These are phyloP conservation scores for Neoscytalidium dimidiatum DNA, from an alignment of 2,329 filamentous ascomycete species.

Conservation along the genomic window DNA sequence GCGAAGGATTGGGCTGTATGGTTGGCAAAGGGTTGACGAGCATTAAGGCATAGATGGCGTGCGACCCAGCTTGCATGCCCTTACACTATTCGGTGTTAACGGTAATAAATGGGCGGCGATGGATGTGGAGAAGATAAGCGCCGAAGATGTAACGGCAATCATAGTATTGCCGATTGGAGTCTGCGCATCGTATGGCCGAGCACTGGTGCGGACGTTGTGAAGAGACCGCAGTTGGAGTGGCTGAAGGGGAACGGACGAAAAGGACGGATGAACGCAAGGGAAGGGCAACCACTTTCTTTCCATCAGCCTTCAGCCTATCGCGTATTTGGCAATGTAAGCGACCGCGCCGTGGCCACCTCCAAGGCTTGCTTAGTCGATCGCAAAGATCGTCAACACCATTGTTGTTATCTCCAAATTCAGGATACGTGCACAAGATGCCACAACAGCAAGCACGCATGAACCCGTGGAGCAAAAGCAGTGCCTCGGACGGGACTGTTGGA, in stretches of 20 bases:
- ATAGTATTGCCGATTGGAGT: not conserved
- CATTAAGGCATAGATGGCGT: slow-evolving; percentile 13
- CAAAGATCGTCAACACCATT: not conserved
- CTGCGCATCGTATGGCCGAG: not conserved
- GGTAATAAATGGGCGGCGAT: not conserved
- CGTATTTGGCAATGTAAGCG: slow-evolving; percentile 5
- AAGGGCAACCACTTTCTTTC: not conserved
- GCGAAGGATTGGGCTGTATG: not conserved
- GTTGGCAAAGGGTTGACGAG: not conserved
- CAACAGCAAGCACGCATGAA: too few species aligned
- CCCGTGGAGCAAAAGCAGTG: too few species aligned
- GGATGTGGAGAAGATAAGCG: not conserved
- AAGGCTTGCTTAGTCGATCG: too few species aligned
- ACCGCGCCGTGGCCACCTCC: too few species aligned
- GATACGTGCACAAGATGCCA: not conserved
- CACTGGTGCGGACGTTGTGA: not conserved
- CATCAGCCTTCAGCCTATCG: not conserved
- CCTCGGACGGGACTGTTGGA: too few species aligned
- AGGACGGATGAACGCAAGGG: too few species aligned
- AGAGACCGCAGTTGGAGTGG: not conserved
- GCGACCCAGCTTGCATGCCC: slow-evolving; percentile 2
- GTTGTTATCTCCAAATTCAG: not conserved
- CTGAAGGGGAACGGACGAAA: not conserved
- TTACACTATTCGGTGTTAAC: not conserved
- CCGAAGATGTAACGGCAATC: not conserved